These are phyloP conservation scores for Berberis thunbergii DNA, from an alignment of 164 flowering plant genomes.

Conservation along the genomic window DNA sequence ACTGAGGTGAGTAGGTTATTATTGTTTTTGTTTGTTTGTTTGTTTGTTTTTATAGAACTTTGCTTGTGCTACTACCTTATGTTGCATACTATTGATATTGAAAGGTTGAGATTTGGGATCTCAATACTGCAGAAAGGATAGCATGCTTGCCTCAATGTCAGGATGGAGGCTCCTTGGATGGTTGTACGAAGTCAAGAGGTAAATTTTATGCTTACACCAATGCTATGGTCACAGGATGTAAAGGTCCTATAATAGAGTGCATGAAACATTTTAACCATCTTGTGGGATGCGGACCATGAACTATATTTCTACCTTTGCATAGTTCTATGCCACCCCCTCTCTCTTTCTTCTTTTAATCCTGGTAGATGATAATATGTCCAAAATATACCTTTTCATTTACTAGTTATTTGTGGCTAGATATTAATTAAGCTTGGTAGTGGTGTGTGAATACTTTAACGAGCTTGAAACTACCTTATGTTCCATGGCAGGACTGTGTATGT, in stretches of 20 bases:
- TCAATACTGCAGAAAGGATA: slow-evolving; percentile 47
- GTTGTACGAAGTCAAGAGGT: slow-evolving; percentile 56
- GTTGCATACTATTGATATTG: slow-evolving; percentile 12
- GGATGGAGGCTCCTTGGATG: slow-evolving; percentile 20
- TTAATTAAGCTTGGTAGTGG: neutral
- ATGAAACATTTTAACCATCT: too few relatives aligned
- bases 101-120: slow-evolving; percentile 94
- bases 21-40: neutral
- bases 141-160: slow-evolving; percentile 31
- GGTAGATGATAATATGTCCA: too few relatives aligned
- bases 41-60: slow-evolving; percentile 1
- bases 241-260: neutral
- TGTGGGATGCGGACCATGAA: too few relatives aligned
- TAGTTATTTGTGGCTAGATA: too few relatives aligned
- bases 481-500: slow-evolving; percentile 90
- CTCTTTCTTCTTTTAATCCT: too few relatives aligned
- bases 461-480: neutral
- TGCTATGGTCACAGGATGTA: neutral
- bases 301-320: too few relatives aligned
- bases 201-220: slow-evolving; percentile 4
- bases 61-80: slow-evolving; percentile 7
- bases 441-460: neutral
- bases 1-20: slow-evolving; percentile 42
- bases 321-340: too few relatives aligned
- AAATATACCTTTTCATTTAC: too few relatives aligned